These are phyloP conservation scores for Penicillium sp. DNA, from an alignment of 2,329 filamentous ascomycete genomes.

Conservation along the genomic window DNA sequence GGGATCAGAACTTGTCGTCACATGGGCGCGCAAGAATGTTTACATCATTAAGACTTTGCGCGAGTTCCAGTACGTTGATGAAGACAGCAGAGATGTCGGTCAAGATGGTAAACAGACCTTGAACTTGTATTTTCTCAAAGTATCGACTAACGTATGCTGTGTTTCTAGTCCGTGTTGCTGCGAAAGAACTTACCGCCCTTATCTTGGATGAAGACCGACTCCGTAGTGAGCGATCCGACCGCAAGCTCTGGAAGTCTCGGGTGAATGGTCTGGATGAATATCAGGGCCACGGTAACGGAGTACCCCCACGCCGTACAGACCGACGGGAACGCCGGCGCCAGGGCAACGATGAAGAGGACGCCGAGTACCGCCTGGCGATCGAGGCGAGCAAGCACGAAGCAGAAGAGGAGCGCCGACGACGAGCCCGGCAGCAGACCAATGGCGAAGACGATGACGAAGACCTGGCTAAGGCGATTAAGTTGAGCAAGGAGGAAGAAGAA, in stretches of 20 bases:
- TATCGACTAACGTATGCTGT: constrained; percentile 6
- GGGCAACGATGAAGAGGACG: constrained; percentile 77
- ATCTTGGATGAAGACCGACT: constrained; percentile 93
- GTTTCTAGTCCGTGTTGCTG: constrained; percentile 81
- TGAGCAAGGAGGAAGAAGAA: constrained; percentile 91
- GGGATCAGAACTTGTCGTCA: constrained; percentile 93
- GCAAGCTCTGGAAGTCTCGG: constrained; percentile 95
- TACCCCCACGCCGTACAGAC: constrained; percentile 43
- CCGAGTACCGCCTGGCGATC: constrained; percentile 86
- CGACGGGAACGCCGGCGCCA: constrained; percentile 56
- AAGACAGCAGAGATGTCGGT: constrained; percentile 92
- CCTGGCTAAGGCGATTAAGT: constrained; percentile 88
- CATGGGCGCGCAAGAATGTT: constrained; percentile 96
- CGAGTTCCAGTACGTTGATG: constrained; percentile 95
- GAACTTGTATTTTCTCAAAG: neutral
- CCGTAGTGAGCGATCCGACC: constrained; percentile 85
- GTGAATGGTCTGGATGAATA: constrained; percentile 89
- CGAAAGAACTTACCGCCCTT: constrained; percentile 91
- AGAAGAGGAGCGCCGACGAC: constrained; percentile 83
- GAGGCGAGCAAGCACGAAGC: constrained; percentile 96
- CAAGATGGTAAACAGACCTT: constrained; percentile 76
- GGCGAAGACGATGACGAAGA: constrained; percentile 89
- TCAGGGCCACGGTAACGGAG: constrained; percentile 48
- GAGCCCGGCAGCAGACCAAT: constrained; percentile 57
- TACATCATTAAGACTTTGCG: constrained; percentile 98